These are phyloP conservation scores for Brettanomyces anomalus DNA, from an alignment of 805 yeast species.

Conservation along the genomic window DNA sequence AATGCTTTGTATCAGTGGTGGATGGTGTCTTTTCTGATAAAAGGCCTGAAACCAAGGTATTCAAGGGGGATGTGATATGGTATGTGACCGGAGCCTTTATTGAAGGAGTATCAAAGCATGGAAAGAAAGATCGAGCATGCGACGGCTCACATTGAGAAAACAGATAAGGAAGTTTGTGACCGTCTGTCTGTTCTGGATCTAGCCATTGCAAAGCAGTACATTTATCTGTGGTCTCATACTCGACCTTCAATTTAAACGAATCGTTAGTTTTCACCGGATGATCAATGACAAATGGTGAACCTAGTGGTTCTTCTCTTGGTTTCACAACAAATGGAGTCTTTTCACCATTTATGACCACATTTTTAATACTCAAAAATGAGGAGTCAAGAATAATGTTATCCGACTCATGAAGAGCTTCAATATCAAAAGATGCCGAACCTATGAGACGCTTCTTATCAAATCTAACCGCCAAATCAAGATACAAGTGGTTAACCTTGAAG, in stretches of 20 bases:
- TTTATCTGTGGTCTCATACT: slow-evolving; percentile 59
- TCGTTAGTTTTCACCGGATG: slow-evolving; percentile 9
- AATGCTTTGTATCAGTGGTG: slow-evolving; percentile 9
- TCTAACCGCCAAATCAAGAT: slow-evolving; percentile 41
- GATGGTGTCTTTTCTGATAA: slow-evolving; percentile 22
- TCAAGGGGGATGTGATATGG: slow-evolving; percentile 51
- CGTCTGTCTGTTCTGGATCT: slow-evolving; percentile 64
- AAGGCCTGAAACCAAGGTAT: slow-evolving; percentile 66
- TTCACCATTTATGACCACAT: slow-evolving; percentile 35
- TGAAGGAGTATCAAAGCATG: slow-evolving; percentile 87
- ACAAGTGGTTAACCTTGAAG: slow-evolving; percentile 44
- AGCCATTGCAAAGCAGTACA: slow-evolving; percentile 88
- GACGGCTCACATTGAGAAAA: slow-evolving; percentile 91
- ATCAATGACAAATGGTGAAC: slow-evolving; percentile 41
- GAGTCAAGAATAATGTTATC: slow-evolving; percentile 54
- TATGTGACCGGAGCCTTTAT: slow-evolving; percentile 60
- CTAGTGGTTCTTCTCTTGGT: slow-evolving; percentile 45
- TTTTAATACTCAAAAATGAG: slow-evolving; percentile 44
- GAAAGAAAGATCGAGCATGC: slow-evolving; percentile 81
- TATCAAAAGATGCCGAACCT: slow-evolving; percentile 47
- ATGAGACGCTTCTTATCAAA: slow-evolving; percentile 43
- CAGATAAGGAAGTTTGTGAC: slow-evolving; percentile 57
- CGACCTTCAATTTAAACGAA: slow-evolving; percentile 28
- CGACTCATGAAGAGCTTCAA: slow-evolving; percentile 26
- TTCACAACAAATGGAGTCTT: slow-evolving; percentile 26